phyloP scores from a whole-genome alignment of 208 protist genomes.

The Trypanosoma congolense region DNA sequence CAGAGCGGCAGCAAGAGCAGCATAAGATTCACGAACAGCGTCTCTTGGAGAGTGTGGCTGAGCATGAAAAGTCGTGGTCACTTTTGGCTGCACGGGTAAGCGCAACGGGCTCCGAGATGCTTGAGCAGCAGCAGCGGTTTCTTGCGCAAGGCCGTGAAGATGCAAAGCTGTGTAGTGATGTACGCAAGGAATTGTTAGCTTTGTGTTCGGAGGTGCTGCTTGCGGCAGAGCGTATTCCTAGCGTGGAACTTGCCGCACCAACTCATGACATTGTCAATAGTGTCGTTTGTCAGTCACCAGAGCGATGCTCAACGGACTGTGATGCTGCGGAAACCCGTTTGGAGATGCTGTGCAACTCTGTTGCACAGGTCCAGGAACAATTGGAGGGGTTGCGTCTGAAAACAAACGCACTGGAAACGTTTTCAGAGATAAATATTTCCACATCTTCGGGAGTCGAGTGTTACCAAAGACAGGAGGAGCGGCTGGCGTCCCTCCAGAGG shows the following conservation, averaged over 20 bases:
- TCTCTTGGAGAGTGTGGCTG: slow-evolving; percentile 4
- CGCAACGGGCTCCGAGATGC: neutral
- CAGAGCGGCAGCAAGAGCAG: slow-evolving; percentile 4
- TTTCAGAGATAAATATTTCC: neutral
- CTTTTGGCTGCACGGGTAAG: neutral
- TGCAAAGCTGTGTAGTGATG: slow-evolving; percentile 11
- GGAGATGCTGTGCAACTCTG: slow-evolving; percentile 10
- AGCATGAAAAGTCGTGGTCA: slow-evolving; percentile 7
- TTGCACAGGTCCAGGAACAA: neutral
- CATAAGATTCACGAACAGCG: slow-evolving; percentile 3
- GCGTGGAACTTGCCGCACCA: neutral
- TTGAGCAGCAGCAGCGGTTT: slow-evolving; percentile 14
- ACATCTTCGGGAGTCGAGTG: neutral
- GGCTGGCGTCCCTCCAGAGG: slow-evolving; percentile 8
- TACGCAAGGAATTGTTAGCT: slow-evolving; percentile 16
- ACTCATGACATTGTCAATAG: neutral
- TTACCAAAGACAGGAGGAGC: slow-evolving; percentile 3
- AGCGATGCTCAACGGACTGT: neutral
- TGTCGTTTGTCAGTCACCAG: neutral
- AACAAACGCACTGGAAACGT: neutral
- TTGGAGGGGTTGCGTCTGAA: neutral
- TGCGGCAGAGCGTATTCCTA: slow-evolving; percentile 7
- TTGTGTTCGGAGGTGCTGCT: slow-evolving; percentile 17
- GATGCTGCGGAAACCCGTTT: slow-evolving; percentile 7
- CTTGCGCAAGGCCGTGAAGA: slow-evolving; percentile 11